Conservation (phyloP, 352 stramenopile genomes). For the Phytopythium cucurbitacearum region DNA sequence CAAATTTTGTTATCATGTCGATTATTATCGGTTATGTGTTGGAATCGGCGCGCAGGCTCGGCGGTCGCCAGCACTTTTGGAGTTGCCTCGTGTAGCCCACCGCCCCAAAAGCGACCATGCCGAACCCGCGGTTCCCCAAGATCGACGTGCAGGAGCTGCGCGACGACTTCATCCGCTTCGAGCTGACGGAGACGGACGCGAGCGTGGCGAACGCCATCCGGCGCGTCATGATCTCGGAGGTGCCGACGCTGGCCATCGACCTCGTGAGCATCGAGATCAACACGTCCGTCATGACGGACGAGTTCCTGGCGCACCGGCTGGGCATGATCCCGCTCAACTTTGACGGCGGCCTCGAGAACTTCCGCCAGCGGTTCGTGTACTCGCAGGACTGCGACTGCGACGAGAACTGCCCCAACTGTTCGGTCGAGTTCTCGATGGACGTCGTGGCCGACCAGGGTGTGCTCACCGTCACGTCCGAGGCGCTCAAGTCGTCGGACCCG, state of each 20-base stretch:
- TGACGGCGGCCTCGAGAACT: slow-evolving; percentile 82
- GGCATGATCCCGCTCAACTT: slow-evolving; percentile 96
- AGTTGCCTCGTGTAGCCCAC: neutral
- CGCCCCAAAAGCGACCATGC: slow-evolving; percentile 32
- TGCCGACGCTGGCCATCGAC: slow-evolving; percentile 98
- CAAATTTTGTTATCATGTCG: slow-evolving; percentile 8
- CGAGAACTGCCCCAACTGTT: slow-evolving; percentile 95
- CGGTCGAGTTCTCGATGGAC: slow-evolving; percentile 96
- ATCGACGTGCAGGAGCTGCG: slow-evolving; percentile 93
- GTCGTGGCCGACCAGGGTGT: slow-evolving; percentile 76
- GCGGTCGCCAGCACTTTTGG: too few relatives aligned
- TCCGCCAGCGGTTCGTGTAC: slow-evolving; percentile 89
- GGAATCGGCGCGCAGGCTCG: too few relatives aligned
- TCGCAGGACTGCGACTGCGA: slow-evolving; percentile 91
- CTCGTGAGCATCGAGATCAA: slow-evolving; percentile 98
- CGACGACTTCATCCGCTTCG: slow-evolving; percentile 96
- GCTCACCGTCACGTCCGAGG: slow-evolving; percentile 68
- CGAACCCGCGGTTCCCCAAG: slow-evolving; percentile 90
- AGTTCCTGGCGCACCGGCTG: slow-evolving; percentile 97
- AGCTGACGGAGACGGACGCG: slow-evolving; percentile 95
- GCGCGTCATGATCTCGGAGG: slow-evolving; percentile 96
- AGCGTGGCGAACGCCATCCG: slow-evolving; percentile 97
- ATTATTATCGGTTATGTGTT: neutral
- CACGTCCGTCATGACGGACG: slow-evolving; percentile 97
- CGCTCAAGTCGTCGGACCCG: slow-evolving; percentile 77